Evolutionary conservation across 2,329 filamentous ascomycete species (phyloP), one percentile per base, ranked within the genome.

Genomic region (Fusarium transvaalense): DNA sequence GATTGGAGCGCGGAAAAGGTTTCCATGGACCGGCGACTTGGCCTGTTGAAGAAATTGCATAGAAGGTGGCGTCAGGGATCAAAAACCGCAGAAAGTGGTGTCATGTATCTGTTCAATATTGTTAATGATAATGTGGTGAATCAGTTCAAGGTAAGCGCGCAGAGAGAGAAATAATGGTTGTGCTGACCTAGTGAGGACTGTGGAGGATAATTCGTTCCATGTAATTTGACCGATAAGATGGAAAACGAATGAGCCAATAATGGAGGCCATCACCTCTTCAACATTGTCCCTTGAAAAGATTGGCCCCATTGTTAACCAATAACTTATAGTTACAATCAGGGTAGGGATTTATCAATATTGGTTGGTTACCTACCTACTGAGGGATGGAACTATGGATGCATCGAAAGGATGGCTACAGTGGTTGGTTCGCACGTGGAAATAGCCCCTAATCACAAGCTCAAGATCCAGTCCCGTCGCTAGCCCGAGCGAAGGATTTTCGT

Each of bases 381-480:
- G n/a, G n/a, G n/a, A n/a, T n/a, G n/a, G n/a, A n/a, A n/a, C n/a
- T n/a, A n/a, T n/a, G n/a, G n/a, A n/a, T n/a, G 17, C 21, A 17
- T 41, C 27, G 10, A 31, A 47, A 8, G 17, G 52, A 42, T 47
- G 32, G 17, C 32, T 45, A 32, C 34, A 38, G 34, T 37, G 38
- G 39, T 25, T 43, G 14, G 42, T 37, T 68, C 38, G 39, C 64
- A 69, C 60, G 65, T 68, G 65, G 65, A 47, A 68, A 56, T 35
- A 32, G 10, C 31, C 35, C 50, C 65, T 68, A 68, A 69, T 53
- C 65, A 68, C 58, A 38, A 66, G 61, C 66, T 57, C 45, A 68
- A 66, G 66, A 69, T 68, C 52, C 66, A 68, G 65, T 68, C 64
- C 59, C 64, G 59, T 45, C n/a, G 5, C 31, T 35, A 29, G 55